These are phyloP conservation scores for Hypoxylon rickii DNA, from an alignment of 495 filamentous ascomycete species.

Conservation along the genomic window DNA sequence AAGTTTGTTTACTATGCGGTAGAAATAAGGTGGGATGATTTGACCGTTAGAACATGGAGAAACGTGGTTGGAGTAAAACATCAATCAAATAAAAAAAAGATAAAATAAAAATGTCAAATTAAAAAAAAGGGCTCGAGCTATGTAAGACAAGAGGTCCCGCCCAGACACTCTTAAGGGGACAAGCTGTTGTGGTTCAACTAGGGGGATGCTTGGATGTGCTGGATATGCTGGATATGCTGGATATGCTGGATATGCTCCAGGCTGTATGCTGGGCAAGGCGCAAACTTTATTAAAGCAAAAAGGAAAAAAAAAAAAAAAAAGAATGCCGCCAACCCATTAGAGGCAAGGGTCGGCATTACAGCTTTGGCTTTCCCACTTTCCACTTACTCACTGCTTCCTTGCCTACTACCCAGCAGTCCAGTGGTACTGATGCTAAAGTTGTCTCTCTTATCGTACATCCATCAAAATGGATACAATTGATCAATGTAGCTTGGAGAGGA, in stretches of 20 bases:
- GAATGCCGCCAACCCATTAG: constrained; percentile 33
- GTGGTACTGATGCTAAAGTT: too few species aligned
- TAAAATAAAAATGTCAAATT: too few species aligned
- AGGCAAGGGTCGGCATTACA: constrained; percentile 33
- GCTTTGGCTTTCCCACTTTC: too few species aligned
- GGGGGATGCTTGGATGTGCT: too few species aligned
- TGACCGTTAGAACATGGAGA: constrained; percentile 15
- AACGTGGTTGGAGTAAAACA: constrained; percentile 34
- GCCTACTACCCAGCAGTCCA: too few species aligned
- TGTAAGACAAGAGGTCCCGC: constrained; percentile 30
- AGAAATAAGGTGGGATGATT: constrained; percentile 35
- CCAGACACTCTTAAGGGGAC: constrained; percentile 24
- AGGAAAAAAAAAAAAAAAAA: background rate
- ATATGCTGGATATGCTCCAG: too few species aligned
- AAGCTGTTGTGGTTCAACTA: constrained; percentile 32
- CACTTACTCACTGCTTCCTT: too few species aligned
- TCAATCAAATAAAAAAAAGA: too few species aligned
- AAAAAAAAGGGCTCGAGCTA: constrained; percentile 18
- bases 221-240: too few species aligned
- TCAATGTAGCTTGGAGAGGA: too few species aligned
- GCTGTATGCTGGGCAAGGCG: constrained; percentile 24
- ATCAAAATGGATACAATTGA: too few species aligned
- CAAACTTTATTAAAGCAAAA: constrained; percentile 35
- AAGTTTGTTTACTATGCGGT: constrained; percentile 33
- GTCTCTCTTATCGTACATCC: too few species aligned